phyloP scores from a whole-genome alignment of 192 early-diverging fungal genomes.

The Gorgonomyces haynaldii region DNA sequence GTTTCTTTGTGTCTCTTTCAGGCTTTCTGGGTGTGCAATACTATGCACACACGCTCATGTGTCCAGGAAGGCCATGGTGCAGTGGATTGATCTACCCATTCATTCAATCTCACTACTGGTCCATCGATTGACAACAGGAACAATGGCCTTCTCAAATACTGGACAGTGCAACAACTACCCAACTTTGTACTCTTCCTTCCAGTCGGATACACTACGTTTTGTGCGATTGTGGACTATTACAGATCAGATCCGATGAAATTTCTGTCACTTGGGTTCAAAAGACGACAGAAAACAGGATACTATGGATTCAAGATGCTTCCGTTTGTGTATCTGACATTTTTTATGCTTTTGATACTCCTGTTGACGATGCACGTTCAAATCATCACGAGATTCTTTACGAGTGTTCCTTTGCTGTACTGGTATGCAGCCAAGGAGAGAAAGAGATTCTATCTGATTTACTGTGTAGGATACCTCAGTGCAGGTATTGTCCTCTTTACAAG shows the following conservation, averaged over 20 bases:
- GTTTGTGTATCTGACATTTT: constrained; percentile 58
- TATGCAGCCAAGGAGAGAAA: constrained; percentile 44
- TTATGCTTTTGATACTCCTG: constrained; percentile 45
- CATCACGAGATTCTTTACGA: constrained; percentile 74
- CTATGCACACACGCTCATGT: constrained; percentile 18
- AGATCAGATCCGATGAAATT: constrained; percentile 38
- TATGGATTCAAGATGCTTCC: constrained; percentile 25
- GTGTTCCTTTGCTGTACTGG: constrained; percentile 71
- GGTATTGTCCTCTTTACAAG: constrained; percentile 74
- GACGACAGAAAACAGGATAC: not conserved
- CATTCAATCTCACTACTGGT: constrained; percentile 83
- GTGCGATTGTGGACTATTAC: constrained; percentile 47
- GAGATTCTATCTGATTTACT: constrained; percentile 44
- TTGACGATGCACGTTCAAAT: constrained; percentile 87
- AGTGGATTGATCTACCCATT: constrained; percentile 53
- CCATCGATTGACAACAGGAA: constrained; percentile 46
- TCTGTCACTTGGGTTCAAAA: constrained; percentile 29
- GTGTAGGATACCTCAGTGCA: constrained; percentile 61
- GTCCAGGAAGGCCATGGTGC: constrained; percentile 80
- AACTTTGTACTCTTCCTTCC: constrained; percentile 82
- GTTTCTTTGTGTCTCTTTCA: too few species aligned
- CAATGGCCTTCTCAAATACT: constrained; percentile 77
- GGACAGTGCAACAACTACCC: constrained; percentile 67
- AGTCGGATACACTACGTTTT: constrained; percentile 53
- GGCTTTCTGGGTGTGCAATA: constrained; percentile 13